These are phyloP conservation scores for Taphrina flavorubra DNA, from an alignment of 1,139 yeast genomes.

Conservation along the genomic window DNA sequence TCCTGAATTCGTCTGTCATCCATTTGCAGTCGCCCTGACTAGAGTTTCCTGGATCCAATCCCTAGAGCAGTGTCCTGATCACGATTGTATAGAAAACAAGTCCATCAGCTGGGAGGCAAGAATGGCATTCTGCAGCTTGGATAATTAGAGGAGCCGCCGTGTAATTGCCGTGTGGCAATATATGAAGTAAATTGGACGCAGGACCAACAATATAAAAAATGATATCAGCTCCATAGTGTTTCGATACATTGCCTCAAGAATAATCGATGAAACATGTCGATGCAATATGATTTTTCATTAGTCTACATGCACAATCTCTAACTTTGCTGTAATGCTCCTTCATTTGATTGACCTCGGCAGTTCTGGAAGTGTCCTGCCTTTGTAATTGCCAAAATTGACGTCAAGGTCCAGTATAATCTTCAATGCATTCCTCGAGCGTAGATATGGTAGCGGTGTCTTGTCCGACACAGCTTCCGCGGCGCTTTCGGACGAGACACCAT, in stretches of 20 bases:
- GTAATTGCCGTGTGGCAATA: neutral
- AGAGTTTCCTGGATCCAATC: no score
- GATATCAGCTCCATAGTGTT: no score
- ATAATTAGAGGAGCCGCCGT: conserved; percentile 9
- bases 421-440: conserved; percentile 56
- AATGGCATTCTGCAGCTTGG: neutral
- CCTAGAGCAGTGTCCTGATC: no score
- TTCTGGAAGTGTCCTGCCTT: conserved; percentile 14
- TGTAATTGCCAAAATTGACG: conserved; percentile 55
- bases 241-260: neutral
- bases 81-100: no score
- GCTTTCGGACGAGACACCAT: conserved; percentile 52
- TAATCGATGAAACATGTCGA: neutral
- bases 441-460: conserved; percentile 52
- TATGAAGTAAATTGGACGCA: neutral
- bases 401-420: conserved; percentile 57
- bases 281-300: conserved; percentile 4
- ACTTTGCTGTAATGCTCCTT: conserved; percentile 4
- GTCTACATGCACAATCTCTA: conserved; percentile 16
- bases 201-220: neutral
- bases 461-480: conserved; percentile 37
- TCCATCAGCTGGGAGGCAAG: no score
- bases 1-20: conserved; percentile 1
- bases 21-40: neutral
- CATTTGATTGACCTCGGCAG: conserved; percentile 6